Conservation (phyloP, 345 rosid genomes). For the Abelmoschus esculentus region DNA sequence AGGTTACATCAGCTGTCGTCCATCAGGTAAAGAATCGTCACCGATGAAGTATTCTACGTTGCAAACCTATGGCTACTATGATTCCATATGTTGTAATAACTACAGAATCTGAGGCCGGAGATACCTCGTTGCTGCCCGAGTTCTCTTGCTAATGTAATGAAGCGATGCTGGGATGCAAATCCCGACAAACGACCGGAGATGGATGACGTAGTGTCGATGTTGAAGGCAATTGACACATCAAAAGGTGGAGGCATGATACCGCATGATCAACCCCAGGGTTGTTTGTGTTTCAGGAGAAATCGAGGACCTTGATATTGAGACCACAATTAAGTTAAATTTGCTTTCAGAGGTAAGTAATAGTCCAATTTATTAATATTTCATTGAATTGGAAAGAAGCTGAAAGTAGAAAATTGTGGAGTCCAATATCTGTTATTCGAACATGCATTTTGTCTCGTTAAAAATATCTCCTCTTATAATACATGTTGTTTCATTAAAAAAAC, state of each 20-base stretch:
- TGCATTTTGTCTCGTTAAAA: conserved; percentile 17
- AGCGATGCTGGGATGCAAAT: conserved; percentile 95
- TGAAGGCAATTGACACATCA: conserved; percentile 84
- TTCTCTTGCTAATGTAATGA: conserved; percentile 82
- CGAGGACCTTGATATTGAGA: conserved; percentile 58
- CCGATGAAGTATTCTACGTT: too few relatives aligned
- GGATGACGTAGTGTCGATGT: conserved; percentile 80
- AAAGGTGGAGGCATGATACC: conserved; percentile 99
- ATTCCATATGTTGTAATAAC: background rate
- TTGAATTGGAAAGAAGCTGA: conserved; percentile 17
- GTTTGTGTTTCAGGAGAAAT: conserved; percentile 65
- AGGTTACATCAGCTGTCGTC: conserved; percentile 93
- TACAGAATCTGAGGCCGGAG: conserved; percentile 89
- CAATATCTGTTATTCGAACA: conserved; percentile 2
- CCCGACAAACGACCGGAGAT: conserved; percentile 91
- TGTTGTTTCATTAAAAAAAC: too few relatives aligned
- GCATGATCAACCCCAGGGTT: conserved; percentile 68
- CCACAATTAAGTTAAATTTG: background rate
- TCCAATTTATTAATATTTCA: conserved; percentile 20
- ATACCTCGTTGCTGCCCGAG: conserved; percentile 96
- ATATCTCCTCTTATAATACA: too few relatives aligned
- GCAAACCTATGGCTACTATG: background rate
- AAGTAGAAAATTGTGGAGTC: conserved; percentile 13
- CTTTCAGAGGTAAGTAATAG: background rate
- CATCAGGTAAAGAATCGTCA: conserved; percentile 54